Evolutionary conservation across 2,329 filamentous ascomycete species (phyloP).

Genomic region (Fusarium domesticum): DNA sequence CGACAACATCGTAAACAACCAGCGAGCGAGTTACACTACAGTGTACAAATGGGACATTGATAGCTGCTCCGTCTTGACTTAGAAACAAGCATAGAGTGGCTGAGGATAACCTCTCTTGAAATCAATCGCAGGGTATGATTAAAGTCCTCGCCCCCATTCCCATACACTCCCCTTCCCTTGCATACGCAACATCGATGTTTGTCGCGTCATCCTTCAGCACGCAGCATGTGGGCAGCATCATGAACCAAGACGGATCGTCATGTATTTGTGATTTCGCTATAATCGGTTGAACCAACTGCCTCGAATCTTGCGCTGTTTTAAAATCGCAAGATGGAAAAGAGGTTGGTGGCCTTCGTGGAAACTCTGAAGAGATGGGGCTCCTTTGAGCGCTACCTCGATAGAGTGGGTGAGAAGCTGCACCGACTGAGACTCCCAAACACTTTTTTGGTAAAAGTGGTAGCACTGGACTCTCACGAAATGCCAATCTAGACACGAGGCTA

Average conservation of each 20-base stretch:
- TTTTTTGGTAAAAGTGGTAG: neutral
- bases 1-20: conserved; percentile 36
- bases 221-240: conserved; percentile 14
- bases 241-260: conserved; percentile 25
- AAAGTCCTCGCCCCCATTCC: conserved; percentile 24
- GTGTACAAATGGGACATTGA: conserved; percentile 27
- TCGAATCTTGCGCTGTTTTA: conserved; percentile 27
- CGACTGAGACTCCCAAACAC: conserved; percentile 20
- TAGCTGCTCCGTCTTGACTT: conserved; percentile 18
- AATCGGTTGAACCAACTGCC: conserved; percentile 26
- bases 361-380: conserved; percentile 17
- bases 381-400: conserved; percentile 19
- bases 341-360: conserved; percentile 24
- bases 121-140: conserved; percentile 35
- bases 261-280: conserved; percentile 33
- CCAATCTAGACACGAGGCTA: neutral
- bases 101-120: conserved; percentile 19
- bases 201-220: conserved; percentile 23
- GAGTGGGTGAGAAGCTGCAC: conserved; percentile 18
- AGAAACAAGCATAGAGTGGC: conserved; percentile 28
- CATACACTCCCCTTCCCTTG: conserved; percentile 7
- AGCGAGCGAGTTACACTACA: conserved; percentile 25
- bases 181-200: conserved; percentile 16
- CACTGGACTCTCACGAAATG: neutral
- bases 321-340: conserved; percentile 28